A percentile compares a stretch with the other conserved stretches of the same genome.
Conservation (phyloP, 371 early-diverging fungal species). For the Syncephalis fuscata region DNA sequence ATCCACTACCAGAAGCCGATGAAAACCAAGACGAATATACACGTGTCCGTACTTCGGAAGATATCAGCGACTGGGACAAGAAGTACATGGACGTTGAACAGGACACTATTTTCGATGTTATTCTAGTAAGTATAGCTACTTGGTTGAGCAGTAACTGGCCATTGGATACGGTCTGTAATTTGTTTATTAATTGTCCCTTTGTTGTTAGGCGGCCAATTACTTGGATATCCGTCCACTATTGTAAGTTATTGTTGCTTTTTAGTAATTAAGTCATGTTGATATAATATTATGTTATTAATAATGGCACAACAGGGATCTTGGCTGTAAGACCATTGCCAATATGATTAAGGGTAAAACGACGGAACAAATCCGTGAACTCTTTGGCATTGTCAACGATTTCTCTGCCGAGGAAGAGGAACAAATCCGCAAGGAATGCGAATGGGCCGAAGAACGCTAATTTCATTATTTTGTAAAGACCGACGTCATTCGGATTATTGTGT, state of each 20-base stretch:
- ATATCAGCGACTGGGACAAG: constrained; percentile 70
- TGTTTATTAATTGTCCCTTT: neutral
- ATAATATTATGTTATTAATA: no score
- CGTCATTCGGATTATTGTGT: no score
- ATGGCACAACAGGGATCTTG: constrained; percentile 37
- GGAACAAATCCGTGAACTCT: constrained; percentile 85
- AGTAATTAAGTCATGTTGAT: neutral
- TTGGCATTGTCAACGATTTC: constrained; percentile 91
- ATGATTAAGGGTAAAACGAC: constrained; percentile 91
- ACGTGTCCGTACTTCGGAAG: constrained; percentile 39
- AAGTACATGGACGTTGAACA: constrained; percentile 64
- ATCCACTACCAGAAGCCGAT: constrained; percentile 26
- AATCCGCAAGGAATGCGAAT: constrained; percentile 77
- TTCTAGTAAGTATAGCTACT: constrained; percentile 36
- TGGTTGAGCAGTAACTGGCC: no score
- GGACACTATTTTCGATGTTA: constrained; percentile 59
- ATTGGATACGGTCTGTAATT: neutral
- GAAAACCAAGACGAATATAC: constrained; percentile 32
- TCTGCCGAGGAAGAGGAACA: constrained; percentile 92
- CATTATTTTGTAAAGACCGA: no score
- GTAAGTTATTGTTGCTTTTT: neutral
- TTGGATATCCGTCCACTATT: constrained; percentile 90
- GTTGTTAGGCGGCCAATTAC: constrained; percentile 73
- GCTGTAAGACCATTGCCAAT: constrained; percentile 96
- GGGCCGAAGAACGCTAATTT: constrained; percentile 68